These are phyloP conservation scores for Fusarium sp. DNA, from an alignment of 2,329 filamentous ascomycete genomes.

Conservation along the genomic window DNA sequence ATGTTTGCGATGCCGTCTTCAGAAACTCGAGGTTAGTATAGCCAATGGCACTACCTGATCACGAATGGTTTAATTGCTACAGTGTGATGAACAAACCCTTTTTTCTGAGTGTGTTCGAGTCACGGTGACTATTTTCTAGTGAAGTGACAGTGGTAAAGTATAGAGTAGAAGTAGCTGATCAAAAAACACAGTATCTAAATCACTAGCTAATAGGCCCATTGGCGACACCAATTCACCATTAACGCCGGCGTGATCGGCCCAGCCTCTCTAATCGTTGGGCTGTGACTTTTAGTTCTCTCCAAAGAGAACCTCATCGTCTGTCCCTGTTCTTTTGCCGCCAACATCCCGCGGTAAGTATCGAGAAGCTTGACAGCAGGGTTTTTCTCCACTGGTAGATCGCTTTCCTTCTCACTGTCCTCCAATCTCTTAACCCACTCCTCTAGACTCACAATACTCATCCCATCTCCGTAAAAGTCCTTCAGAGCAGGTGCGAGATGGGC, in stretches of 20 bases:
- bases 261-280: constrained; percentile 1
- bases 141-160: too few relatives aligned
- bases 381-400: neutral
- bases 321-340: neutral
- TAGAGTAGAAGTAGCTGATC: too few relatives aligned
- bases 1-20: too few relatives aligned
- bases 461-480: neutral
- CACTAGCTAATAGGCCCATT: neutral
- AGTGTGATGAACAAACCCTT: too few relatives aligned
- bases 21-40: too few relatives aligned
- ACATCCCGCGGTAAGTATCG: neutral
- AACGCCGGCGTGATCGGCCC: neutral
- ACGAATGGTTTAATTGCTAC: too few relatives aligned
- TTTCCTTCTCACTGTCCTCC: neutral
- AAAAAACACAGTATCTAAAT: too few relatives aligned
- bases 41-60: too few relatives aligned
- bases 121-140: too few relatives aligned
- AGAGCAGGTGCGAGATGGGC: neutral
- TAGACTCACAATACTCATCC: neutral
- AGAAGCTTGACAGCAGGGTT: constrained; percentile 11
- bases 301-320: neutral
- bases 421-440: constrained; percentile 1
- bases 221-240: constrained; percentile 19
- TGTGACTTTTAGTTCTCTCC: constrained; percentile 5
- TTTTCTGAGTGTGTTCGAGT: too few relatives aligned